Evolutionary conservation across 140 eudicot species (phyloP).

Genomic region (Oenanthe javanica): DNA sequence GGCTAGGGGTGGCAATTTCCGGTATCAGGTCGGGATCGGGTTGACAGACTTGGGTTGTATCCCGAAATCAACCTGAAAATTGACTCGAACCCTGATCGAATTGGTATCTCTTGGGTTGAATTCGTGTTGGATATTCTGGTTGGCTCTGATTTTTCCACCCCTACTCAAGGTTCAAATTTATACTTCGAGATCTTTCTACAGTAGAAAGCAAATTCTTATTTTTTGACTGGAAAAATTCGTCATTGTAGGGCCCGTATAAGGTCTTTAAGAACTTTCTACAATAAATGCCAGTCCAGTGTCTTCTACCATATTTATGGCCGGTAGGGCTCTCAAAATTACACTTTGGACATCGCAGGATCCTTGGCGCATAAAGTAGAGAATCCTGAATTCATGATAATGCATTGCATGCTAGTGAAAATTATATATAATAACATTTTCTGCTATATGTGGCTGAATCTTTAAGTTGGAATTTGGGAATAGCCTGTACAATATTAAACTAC

Average conservation of each 20-base stretch:
- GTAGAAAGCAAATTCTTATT: neutral
- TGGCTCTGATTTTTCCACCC: too few relatives aligned
- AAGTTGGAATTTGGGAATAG: neutral
- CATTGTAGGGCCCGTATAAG: neutral
- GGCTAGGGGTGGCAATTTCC: too few relatives aligned
- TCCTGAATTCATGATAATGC: neutral
- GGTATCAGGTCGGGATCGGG: too few relatives aligned
- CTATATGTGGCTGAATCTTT: neutral
- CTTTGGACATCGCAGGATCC: neutral
- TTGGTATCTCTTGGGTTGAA: too few relatives aligned
- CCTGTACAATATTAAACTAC: neutral
- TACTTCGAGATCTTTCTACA: neutral
- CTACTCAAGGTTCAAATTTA: too few relatives aligned
- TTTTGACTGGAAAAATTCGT: neutral
- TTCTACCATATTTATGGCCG: neutral
- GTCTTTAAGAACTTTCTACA: neutral
- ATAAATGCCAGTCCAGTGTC: neutral
- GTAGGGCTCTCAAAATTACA: neutral
- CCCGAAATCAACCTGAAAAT: too few relatives aligned
- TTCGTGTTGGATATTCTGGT: too few relatives aligned
- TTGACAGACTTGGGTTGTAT: too few relatives aligned
- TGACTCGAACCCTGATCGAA: too few relatives aligned
- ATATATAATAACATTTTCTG: too few relatives aligned
- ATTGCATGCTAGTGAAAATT: neutral
- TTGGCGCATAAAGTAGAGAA: neutral